These are phyloP conservation scores for Diaporthe vexans DNA, from an alignment of 2,329 filamentous ascomycete genomes.

Conservation along the genomic window DNA sequence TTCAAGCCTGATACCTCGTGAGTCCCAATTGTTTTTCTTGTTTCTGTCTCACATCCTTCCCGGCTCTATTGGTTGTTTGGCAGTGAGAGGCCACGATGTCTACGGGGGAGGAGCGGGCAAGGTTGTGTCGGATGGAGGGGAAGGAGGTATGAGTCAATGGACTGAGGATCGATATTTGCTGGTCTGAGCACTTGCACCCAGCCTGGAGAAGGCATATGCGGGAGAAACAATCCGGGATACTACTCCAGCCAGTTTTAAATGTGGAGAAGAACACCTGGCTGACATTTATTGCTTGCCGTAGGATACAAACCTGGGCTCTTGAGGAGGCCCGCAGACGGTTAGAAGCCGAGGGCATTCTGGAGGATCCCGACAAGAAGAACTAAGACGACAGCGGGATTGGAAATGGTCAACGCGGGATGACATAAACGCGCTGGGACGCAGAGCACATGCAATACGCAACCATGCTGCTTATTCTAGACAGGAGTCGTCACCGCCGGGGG, in stretches of 20 bases:
- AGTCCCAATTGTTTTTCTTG: constrained; percentile 60
- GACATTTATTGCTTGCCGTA: constrained; percentile 58
- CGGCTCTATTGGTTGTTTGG: constrained; percentile 20
- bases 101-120: too few relatives aligned
- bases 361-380: constrained; percentile 77
- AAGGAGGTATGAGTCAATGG: neutral
- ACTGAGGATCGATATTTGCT: neutral
- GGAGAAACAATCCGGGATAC: neutral
- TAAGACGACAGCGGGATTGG: constrained; percentile 42
- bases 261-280: neutral
- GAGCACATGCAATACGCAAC: neutral
- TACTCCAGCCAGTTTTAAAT: neutral
- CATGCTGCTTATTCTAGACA: constrained; percentile 30
- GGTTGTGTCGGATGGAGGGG: neutral
- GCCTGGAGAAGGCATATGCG: too few relatives aligned
- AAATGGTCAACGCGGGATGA: neutral
- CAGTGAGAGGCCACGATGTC: neutral
- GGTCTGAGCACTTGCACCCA: neutral
- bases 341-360: constrained; percentile 94
- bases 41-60: constrained; percentile 37
- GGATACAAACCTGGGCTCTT: constrained; percentile 99
- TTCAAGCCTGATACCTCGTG: constrained; percentile 99
- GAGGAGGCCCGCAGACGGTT: constrained; percentile 96
- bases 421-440: constrained; percentile 20
- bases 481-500: constrained; percentile 3